Conservation (phyloP, 2,329 filamentous ascomycete genomes). For the Cryphonectria japonica region DNA sequence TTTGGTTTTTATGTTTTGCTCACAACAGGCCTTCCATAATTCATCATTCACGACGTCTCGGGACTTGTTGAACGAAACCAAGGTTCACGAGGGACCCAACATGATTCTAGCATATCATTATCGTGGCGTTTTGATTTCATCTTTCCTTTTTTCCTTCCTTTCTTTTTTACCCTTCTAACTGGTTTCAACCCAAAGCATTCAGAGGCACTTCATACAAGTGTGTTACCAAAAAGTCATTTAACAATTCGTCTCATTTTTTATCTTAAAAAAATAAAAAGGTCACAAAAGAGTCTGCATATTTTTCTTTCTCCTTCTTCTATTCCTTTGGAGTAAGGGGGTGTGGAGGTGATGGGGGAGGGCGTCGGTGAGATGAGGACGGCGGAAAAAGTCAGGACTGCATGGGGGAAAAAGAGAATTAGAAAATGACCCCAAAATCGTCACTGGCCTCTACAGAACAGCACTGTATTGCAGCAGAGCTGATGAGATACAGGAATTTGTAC, state of each 20-base stretch:
- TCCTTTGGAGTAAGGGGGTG: background rate
- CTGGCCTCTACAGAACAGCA: background rate
- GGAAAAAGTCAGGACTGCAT: background rate
- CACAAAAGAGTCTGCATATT: background rate
- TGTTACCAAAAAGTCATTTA: background rate
- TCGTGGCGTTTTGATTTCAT: background rate
- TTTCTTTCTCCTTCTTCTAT: background rate
- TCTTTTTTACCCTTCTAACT: background rate
- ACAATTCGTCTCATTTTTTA: background rate
- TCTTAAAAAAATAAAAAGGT: background rate
- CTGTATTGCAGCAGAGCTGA: background rate
- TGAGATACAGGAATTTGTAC: background rate
- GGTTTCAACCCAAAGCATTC: background rate
- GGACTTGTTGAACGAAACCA: background rate
- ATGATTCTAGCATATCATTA: slow-evolving; percentile 6
- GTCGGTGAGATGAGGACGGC: background rate
- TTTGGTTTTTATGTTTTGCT: background rate
- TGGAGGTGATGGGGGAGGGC: background rate
- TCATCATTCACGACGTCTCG: slow-evolving; percentile 2
- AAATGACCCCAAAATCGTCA: background rate
- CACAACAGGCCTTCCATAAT: slow-evolving; percentile 1
- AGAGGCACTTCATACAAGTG: background rate
- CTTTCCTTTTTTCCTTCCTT: background rate
- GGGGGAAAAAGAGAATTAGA: background rate
- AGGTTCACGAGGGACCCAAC: background rate